Evolutionary conservation across 208 protist species (phyloP).

Genomic region (Acanthamoeba lenticulata): DNA sequence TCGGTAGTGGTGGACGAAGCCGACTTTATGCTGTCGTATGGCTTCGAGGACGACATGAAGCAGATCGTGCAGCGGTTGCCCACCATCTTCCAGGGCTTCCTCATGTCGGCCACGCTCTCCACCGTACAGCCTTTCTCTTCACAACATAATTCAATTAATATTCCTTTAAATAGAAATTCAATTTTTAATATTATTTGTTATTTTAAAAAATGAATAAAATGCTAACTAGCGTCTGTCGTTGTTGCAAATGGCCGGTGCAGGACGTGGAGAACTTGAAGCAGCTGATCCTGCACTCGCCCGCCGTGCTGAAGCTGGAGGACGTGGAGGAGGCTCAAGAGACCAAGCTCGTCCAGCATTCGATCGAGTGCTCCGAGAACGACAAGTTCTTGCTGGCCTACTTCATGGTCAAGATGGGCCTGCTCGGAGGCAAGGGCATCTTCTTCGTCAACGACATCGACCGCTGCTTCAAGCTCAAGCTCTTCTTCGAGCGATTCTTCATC

Average conservation of each 20-base stretch:
- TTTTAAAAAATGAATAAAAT: no score
- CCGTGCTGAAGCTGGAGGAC: conserved; percentile 77
- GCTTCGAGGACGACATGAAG: conserved; percentile 92
- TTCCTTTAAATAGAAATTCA: no score
- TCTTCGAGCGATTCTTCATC: conserved; percentile 95
- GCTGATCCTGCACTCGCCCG: conserved; percentile 90
- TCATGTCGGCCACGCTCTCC: conserved; percentile 95
- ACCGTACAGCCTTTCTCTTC: conserved; percentile 46
- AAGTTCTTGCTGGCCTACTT: conserved; percentile 70
- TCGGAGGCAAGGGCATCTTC: conserved; percentile 94
- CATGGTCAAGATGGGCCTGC: conserved; percentile 61
- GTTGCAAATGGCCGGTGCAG: conserved; percentile 61
- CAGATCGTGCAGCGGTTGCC: conserved; percentile 91
- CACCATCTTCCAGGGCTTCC: conserved; percentile 91
- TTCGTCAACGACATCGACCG: conserved; percentile 95
- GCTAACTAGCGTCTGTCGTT: background rate
- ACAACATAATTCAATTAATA: background rate
- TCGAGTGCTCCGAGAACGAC: conserved; percentile 72
- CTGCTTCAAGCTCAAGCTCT: conserved; percentile 96
- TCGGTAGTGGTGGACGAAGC: conserved; percentile 96
- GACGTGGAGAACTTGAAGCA: conserved; percentile 93
- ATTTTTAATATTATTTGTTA: no score
- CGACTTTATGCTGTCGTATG: conserved; percentile 95
- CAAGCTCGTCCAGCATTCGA: conserved; percentile 78
- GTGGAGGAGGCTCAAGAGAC: conserved; percentile 63